Conservation (phyloP, 345 rosid species). For the Iberis pinnata region DNA sequence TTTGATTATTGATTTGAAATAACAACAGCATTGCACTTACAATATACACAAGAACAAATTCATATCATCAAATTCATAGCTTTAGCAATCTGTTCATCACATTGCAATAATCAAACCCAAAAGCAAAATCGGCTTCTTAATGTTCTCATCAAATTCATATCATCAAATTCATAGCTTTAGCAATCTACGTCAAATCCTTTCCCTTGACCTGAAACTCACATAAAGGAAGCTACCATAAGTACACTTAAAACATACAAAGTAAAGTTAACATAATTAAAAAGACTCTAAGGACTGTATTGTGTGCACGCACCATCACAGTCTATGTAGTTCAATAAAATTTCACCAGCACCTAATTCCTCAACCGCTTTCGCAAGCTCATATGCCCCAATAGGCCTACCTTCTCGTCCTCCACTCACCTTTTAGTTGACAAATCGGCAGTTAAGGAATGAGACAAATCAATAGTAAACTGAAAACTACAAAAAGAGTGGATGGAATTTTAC, state of each 20-base stretch:
- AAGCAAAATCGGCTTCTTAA: no score
- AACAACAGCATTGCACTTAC: no score
- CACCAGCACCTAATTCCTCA: conserved; percentile 96
- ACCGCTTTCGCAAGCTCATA: conserved; percentile 95
- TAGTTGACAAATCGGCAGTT: conserved; percentile 17
- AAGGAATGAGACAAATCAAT: not conserved
- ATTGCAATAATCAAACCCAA: no score
- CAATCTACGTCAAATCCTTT: conserved; percentile 80
- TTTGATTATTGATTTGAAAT: no score
- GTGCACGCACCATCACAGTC: conserved; percentile 75
- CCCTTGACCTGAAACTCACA: conserved; percentile 75
- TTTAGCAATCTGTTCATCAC: no score
- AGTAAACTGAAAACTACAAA: not conserved
- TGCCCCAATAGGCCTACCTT: conserved; percentile 94
- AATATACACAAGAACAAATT: no score
- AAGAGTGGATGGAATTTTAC: conserved; percentile 40
- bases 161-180: no score
- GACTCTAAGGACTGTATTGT: not conserved
- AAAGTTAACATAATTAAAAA: not conserved
- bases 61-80: no score
- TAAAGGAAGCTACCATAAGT: no score
- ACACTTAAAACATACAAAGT: not conserved
- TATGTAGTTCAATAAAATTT: conserved; percentile 86
- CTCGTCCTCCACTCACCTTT: conserved; percentile 94
- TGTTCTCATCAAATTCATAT: no score